Conservation (phyloP, 176 grass and related monocot genomes). For the Tillandsia leiboldiana region DNA sequence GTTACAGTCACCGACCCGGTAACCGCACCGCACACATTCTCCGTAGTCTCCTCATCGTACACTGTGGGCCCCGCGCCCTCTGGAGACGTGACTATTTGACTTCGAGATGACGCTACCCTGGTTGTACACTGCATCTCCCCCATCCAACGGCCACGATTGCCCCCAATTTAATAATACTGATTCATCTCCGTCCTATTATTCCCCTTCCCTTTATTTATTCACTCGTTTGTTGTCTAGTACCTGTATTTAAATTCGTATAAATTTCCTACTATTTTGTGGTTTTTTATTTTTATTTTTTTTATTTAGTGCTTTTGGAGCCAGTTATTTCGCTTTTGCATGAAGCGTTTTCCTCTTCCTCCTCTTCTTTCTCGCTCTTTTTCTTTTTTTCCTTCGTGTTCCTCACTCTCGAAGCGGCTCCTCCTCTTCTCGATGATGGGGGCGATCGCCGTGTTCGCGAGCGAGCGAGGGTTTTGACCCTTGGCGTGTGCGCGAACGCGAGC, state of each 20-base stretch:
- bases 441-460: not conserved
- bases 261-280: constrained; percentile 1
- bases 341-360: constrained; percentile 19
- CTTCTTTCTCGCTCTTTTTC: constrained; percentile 10
- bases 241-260: constrained; percentile 27
- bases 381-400: constrained; percentile 1
- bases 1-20: not conserved
- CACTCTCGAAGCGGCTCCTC: constrained; percentile 8
- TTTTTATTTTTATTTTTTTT: constrained; percentile 22
- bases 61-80: not conserved
- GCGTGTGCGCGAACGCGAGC: too few species aligned
- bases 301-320: constrained; percentile 11
- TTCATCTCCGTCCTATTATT: constrained; percentile 13
- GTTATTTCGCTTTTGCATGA: constrained; percentile 38
- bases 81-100: not conserved
- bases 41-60: not conserved
- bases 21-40: not conserved
- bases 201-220: too few species aligned
- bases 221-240: constrained; percentile 15
- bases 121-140: not conserved
- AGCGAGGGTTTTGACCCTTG: too few species aligned
- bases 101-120: constrained; percentile 22
- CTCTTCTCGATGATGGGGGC: not conserved
- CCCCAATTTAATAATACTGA: not conserved
- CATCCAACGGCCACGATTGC: not conserved